phyloP scores from a whole-genome alignment of 176 grass and related monocot genomes.

The Poa pratensis region DNA sequence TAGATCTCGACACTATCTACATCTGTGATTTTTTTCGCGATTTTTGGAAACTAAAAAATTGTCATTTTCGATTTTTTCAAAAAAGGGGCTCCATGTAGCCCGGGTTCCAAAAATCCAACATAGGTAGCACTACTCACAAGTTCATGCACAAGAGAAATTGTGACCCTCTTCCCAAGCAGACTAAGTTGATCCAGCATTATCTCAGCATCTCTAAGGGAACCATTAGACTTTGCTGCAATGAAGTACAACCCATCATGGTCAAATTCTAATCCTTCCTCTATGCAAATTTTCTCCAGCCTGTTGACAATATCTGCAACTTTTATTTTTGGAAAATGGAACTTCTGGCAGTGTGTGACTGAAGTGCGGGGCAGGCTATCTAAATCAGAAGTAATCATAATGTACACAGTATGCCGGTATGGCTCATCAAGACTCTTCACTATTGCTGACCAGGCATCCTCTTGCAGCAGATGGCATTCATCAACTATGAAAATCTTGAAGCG shows the following conservation, averaged over 20 bases:
- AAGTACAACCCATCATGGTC: slow-evolving; percentile 89
- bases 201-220: slow-evolving; percentile 92
- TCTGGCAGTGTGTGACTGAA: slow-evolving; percentile 83
- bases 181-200: slow-evolving; percentile 98
- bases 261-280: slow-evolving; percentile 84
- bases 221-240: slow-evolving; percentile 87
- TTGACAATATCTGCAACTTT: slow-evolving; percentile 73
- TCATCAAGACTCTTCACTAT: slow-evolving; percentile 90
- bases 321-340: slow-evolving; percentile 96
- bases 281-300: slow-evolving; percentile 85
- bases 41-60: too few species aligned
- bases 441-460: slow-evolving; percentile 82
- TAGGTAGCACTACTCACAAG: slow-evolving; percentile 73
- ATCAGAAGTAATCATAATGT: slow-evolving; percentile 94
- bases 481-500: slow-evolving; percentile 93
- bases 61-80: too few species aligned
- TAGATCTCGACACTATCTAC: too few species aligned
- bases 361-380: slow-evolving; percentile 68
- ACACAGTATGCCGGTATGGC: slow-evolving; percentile 74
- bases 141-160: slow-evolving; percentile 92
- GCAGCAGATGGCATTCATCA: slow-evolving; percentile 88
- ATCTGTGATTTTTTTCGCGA: too few species aligned
- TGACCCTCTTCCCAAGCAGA: slow-evolving; percentile 92
- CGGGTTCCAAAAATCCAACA: too few species aligned
- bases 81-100: too few species aligned